phyloP scores from a whole-genome alignment of 495 filamentous ascomycete genomes.

The Rostrohypoxylon terebratum region DNA sequence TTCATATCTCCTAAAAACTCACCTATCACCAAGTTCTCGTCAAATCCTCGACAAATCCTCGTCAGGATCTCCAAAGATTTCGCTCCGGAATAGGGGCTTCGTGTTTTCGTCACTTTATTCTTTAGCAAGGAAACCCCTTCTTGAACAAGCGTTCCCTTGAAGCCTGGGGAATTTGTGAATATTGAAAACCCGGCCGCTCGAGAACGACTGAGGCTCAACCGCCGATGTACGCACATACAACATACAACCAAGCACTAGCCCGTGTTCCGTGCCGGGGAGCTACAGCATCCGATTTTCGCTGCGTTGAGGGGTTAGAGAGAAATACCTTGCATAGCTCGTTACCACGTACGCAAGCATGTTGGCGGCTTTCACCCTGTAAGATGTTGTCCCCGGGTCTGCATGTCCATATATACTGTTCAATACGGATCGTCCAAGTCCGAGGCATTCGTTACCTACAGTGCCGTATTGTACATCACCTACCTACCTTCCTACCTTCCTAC shows the following conservation, averaged over 20 bases:
- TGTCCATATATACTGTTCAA: slow-evolving; percentile 21
- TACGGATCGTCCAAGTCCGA: slow-evolving; percentile 26
- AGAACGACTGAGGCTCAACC: slow-evolving; percentile 35
- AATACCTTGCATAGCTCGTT: slow-evolving; percentile 36
- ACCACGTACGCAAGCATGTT: slow-evolving; percentile 39
- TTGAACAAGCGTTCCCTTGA: slow-evolving; percentile 24
- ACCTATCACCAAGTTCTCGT: slow-evolving; percentile 13
- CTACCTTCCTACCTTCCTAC: slow-evolving; percentile 3
- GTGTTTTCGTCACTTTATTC: slow-evolving; percentile 5
- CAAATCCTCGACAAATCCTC: neutral
- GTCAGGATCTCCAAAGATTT: slow-evolving; percentile 11
- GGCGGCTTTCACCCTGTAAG: slow-evolving; percentile 29
- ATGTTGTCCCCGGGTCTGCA: slow-evolving; percentile 20
- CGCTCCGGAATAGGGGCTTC: slow-evolving; percentile 8
- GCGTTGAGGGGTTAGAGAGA: slow-evolving; percentile 15
- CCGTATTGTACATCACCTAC: neutral
- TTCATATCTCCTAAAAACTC: slow-evolving; percentile 4
- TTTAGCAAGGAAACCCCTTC: slow-evolving; percentile 12
- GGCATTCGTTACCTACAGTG: slow-evolving; percentile 6
- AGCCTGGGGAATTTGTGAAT: neutral
- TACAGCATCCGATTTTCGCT: slow-evolving; percentile 44
- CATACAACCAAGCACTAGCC: slow-evolving; percentile 15
- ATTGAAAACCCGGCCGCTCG: slow-evolving; percentile 21
- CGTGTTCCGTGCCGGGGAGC: slow-evolving; percentile 17
- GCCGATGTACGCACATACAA: slow-evolving; percentile 18